Evolutionary conservation across 1,139 yeast species (phyloP).

Genomic region (Candida buenavistaensis): DNA sequence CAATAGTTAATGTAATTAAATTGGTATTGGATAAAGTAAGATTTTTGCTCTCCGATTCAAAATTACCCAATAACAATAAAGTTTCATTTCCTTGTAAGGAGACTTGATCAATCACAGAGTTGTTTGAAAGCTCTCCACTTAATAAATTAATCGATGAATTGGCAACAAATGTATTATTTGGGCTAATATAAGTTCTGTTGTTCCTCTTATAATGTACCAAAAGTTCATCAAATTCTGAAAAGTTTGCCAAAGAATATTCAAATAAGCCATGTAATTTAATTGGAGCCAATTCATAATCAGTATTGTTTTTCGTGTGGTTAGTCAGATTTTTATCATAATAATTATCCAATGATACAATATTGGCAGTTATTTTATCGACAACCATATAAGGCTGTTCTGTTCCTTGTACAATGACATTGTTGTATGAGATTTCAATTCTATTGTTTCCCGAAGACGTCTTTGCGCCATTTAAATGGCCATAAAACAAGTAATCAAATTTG

Average conservation of each 20-base stretch:
- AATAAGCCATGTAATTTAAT: constrained; percentile 67
- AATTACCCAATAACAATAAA: constrained; percentile 47
- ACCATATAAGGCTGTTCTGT: constrained; percentile 53
- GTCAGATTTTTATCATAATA: constrained; percentile 31
- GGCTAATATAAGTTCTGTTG: constrained; percentile 29
- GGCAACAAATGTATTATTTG: constrained; percentile 51
- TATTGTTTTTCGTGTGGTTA: constrained; percentile 25
- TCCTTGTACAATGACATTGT: constrained; percentile 29
- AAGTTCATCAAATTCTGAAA: constrained; percentile 45
- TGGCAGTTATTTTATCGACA: constrained; percentile 67
- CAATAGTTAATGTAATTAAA: constrained; percentile 28
- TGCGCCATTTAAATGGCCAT: constrained; percentile 63
- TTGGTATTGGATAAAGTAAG: constrained; percentile 29
- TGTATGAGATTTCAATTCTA: constrained; percentile 47
- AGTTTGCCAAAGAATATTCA: constrained; percentile 76
- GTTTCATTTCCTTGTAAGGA: constrained; percentile 25
- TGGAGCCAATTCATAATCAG: constrained; percentile 23
- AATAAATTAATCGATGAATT: constrained; percentile 67
- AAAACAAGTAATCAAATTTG: constrained; percentile 76
- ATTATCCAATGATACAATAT: constrained; percentile 52
- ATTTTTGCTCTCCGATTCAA: constrained; percentile 36
- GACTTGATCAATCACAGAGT: constrained; percentile 42
- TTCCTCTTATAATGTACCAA: constrained; percentile 27
- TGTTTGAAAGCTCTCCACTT: constrained; percentile 49
- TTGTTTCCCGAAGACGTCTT: constrained; percentile 44